A percentile compares a stretch with the other conserved stretches of the same genome.
Evolutionary conservation across 2,329 filamentous ascomycete genomes (phyloP).

Genomic region (Fusarium palustre): DNA sequence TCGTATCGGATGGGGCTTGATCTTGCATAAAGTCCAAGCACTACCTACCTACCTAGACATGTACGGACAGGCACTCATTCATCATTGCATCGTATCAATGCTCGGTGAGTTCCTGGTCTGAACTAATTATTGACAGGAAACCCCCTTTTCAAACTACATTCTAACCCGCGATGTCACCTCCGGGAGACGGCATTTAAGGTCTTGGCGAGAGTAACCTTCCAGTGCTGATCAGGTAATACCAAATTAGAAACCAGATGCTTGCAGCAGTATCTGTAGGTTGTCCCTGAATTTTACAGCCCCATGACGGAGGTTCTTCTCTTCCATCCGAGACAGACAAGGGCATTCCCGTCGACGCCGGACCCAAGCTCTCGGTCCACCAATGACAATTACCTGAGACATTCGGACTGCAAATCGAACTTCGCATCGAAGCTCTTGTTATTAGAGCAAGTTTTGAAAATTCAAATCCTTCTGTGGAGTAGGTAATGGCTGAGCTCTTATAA

Average conservation of each 20-base stretch:
- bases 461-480: neutral
- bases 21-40: constrained; percentile 32
- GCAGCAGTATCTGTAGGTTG: neutral
- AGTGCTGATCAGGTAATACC: neutral
- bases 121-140: neutral
- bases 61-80: neutral
- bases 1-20: constrained; percentile 35
- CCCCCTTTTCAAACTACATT: constrained; percentile 2
- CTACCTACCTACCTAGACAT: neutral
- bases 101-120: constrained; percentile 22
- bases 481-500: neutral
- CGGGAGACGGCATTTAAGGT: constrained; percentile 9
- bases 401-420: neutral
- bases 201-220: constrained; percentile 21
- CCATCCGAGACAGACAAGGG: constrained; percentile 22
- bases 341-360: constrained; percentile 8
- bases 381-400: neutral
- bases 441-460: neutral
- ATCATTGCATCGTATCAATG: neutral
- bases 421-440: neutral
- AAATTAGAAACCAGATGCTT: constrained; percentile 11
- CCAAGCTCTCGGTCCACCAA: constrained; percentile 13
- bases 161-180: constrained; percentile 1
- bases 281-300: constrained; percentile 13
- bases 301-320: neutral